phyloP scores from a whole-genome alignment of 2,329 filamentous ascomycete species.

The Hawksworthiomyces lignivorus region DNA sequence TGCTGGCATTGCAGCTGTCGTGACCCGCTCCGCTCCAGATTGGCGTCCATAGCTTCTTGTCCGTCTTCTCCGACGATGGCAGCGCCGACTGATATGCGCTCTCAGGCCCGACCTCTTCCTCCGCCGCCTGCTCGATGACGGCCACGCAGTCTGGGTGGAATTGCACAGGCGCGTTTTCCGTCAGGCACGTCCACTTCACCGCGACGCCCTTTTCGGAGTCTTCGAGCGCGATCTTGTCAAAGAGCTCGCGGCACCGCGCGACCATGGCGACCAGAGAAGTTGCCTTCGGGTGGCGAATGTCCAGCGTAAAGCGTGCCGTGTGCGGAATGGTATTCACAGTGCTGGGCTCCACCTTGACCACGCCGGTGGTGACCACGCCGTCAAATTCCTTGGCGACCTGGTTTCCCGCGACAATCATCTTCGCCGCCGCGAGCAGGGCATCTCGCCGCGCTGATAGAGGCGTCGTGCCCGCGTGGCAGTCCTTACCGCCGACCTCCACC shows the following conservation, averaged over 20 bases:
- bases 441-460: conserved; percentile 31
- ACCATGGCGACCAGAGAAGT: conserved; percentile 32
- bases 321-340: conserved; percentile 69
- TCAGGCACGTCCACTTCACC: conserved; percentile 49
- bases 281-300: conserved; percentile 54
- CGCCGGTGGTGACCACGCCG: conserved; percentile 23
- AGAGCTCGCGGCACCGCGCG: conserved; percentile 23
- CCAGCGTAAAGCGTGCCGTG: conserved; percentile 57
- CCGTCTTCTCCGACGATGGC: background rate
- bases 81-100: background rate
- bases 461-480: conserved; percentile 69
- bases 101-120: background rate
- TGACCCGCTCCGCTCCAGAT: conserved; percentile 32
- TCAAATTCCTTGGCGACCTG: conserved; percentile 17
- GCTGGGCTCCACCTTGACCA: conserved; percentile 28
- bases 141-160: conserved; percentile 62
- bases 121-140: conserved; percentile 55
- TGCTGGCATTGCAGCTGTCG: conserved; percentile 29
- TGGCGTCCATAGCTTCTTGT: conserved; percentile 16
- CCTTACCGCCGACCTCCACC: conserved; percentile 55
- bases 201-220: conserved; percentile 48
- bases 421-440: conserved; percentile 23
- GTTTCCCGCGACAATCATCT: conserved; percentile 26
- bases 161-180: conserved; percentile 50
- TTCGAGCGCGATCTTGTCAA: conserved; percentile 46